Conservation (phyloP, 768 basidiomycete genomes). For the Russula olivacea region DNA sequence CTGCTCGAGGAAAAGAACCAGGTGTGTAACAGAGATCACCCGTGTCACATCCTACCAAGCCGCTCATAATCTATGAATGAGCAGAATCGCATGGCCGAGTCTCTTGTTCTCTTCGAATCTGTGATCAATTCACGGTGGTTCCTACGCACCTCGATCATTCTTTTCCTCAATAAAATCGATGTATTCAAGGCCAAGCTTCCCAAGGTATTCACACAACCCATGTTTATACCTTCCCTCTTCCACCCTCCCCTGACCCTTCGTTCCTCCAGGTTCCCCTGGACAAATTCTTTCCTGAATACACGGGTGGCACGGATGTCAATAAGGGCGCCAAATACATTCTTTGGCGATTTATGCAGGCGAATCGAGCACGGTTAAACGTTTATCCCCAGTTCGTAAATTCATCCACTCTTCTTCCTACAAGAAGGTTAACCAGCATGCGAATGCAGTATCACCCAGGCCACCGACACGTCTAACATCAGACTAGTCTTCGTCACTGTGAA, state of each 20-base stretch:
- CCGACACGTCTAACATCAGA: conserved; percentile 77
- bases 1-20: conserved; percentile 62
- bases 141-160: conserved; percentile 55
- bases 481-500: conserved; percentile 85
- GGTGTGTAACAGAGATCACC: conserved; percentile 34
- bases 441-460: conserved; percentile 74
- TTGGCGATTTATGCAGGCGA: conserved; percentile 93
- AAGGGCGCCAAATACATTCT: conserved; percentile 93
- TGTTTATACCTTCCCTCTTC: no score
- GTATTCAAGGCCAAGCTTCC: conserved; percentile 71
- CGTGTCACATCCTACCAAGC: neutral
- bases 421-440: neutral
- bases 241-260: neutral
- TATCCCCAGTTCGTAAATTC: conserved; percentile 73
- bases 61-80: neutral
- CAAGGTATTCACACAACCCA: conserved; percentile 33
- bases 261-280: conserved; percentile 59
- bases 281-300: conserved; percentile 81
- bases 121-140: conserved; percentile 82
- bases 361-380: conserved; percentile 74
- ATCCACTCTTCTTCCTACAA: neutral
- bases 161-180: conserved; percentile 69
- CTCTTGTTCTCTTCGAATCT: conserved; percentile 66
- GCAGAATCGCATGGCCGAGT: conserved; percentile 74
- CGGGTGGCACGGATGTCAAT: conserved; percentile 83